Percentiles rank a stretch among this genome's conserved stretches.
These are phyloP conservation scores for Peniophora sp. DNA, from an alignment of 1,284 basidiomycete genomes.

Conservation along the genomic window DNA sequence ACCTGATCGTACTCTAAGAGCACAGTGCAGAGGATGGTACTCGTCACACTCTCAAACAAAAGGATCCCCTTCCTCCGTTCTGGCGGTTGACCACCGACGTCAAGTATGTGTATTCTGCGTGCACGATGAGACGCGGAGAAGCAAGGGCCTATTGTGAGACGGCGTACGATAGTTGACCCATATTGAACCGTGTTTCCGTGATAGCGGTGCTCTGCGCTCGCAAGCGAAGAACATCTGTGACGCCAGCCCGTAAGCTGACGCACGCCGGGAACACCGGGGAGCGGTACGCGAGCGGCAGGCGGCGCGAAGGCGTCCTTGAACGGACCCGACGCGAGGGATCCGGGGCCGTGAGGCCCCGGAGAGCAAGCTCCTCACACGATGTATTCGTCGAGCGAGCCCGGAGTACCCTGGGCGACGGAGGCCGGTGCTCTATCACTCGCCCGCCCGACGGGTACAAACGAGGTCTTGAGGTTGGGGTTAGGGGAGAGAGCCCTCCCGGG, in stretches of 20 bases:
- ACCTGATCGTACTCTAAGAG: slow-evolving; percentile 94
- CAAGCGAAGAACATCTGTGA: slow-evolving; percentile 87
- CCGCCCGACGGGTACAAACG: too few species aligned
- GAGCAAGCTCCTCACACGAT: slow-evolving; percentile 74
- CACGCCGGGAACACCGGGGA: too few species aligned
- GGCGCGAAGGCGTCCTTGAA: too few species aligned
- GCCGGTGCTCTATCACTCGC: too few species aligned
- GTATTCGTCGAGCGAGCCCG: too few species aligned
- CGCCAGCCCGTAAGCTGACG: slow-evolving; percentile 75
- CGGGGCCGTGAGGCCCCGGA: slow-evolving; percentile 77
- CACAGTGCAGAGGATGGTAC: slow-evolving; percentile 93
- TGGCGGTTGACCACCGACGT: slow-evolving; percentile 88
- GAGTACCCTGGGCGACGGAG: too few species aligned
- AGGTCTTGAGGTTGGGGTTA: too few species aligned
- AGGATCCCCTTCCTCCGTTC: slow-evolving; percentile 96
- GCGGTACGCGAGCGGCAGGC: too few species aligned
- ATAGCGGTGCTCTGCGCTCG: slow-evolving; percentile 91
- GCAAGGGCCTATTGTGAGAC: background rate
- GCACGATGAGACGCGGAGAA: background rate
- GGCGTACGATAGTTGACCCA: slow-evolving; percentile 58
- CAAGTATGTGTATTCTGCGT: slow-evolving; percentile 85
- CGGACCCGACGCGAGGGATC: too few species aligned
- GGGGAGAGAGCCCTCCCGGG: too few species aligned
- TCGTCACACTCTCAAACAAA: slow-evolving; percentile 91
- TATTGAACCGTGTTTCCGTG: slow-evolving; percentile 77